phyloP scores from a whole-genome alignment of 2,329 filamentous ascomycete genomes.

The Sporothrix protearum region DNA sequence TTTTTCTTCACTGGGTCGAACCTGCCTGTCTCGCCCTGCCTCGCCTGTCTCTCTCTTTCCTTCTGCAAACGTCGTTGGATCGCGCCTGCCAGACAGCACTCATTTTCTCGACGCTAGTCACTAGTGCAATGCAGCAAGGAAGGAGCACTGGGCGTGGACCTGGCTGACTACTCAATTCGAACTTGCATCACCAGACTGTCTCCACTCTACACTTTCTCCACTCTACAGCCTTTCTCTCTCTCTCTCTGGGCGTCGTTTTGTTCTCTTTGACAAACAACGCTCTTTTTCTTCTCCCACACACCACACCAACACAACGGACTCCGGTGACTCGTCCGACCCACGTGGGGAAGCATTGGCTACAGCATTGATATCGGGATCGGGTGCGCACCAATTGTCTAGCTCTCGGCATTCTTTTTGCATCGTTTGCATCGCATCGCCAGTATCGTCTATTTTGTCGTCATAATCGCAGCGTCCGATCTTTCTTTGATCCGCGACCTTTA shows the following conservation, averaged over 20 bases:
- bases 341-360: background rate
- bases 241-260: background rate
- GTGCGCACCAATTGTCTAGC: background rate
- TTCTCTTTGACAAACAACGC: background rate
- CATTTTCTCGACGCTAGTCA: conserved; percentile 1
- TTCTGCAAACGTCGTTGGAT: conserved; percentile 10
- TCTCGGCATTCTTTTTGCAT: background rate
- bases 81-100: conserved; percentile 5
- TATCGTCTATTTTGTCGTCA: background rate
- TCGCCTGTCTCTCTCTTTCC: background rate
- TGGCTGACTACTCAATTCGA: too few relatives aligned
- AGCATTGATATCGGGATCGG: background rate
- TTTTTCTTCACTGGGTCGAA: conserved; percentile 1
- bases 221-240: background rate
- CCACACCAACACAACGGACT: background rate
- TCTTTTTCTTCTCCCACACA: background rate
- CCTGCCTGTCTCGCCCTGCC: background rate
- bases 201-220: background rate
- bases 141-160: background rate
- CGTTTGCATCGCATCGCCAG: background rate
- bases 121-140: background rate
- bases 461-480: background rate
- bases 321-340: conserved; percentile 4
- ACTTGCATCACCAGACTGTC: background rate
- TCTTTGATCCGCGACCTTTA: background rate